Conservation (phyloP, 257 asterid genomes). For the Apocynum venetum region DNA sequence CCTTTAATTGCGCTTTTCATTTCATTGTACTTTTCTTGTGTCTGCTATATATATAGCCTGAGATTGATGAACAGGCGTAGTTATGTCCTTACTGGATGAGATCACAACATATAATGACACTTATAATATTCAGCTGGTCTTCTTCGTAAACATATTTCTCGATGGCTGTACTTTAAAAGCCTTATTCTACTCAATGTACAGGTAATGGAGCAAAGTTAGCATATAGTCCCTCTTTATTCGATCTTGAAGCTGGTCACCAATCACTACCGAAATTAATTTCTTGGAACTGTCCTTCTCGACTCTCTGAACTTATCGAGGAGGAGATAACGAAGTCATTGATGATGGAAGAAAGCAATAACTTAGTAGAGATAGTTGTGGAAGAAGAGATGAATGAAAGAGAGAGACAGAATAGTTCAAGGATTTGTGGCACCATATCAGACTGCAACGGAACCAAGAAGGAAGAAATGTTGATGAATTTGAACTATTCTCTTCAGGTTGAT, state of each 20-base stretch:
- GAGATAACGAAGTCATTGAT: conserved; percentile 60
- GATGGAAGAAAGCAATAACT: conserved; percentile 40
- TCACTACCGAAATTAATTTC: conserved; percentile 61
- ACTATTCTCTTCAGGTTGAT: conserved; percentile 38
- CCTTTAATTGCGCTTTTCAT: background rate
- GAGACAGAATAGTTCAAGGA: conserved; percentile 16
- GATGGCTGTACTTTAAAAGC: background rate
- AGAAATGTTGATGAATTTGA: conserved; percentile 54
- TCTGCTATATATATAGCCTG: background rate
- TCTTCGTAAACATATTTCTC: background rate
- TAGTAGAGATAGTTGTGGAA: conserved; percentile 30
- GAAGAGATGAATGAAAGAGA: conserved; percentile 26
- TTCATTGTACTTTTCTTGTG: background rate
- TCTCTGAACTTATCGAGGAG: conserved; percentile 78
- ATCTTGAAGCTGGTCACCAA: conserved; percentile 79
- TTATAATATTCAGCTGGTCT: background rate
- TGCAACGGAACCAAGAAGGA: conserved; percentile 52
- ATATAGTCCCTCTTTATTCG: conserved; percentile 61
- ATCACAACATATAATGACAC: background rate
- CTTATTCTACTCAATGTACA: conserved; percentile 25
- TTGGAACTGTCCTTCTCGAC: conserved; percentile 59
- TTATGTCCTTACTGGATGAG: background rate
- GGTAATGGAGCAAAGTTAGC: conserved; percentile 36
- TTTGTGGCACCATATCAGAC: conserved; percentile 30
- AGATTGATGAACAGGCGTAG: background rate